Base-by-base conservation (phyloP, 163 green algal species). In the Scenedesmus sp. region DNA sequence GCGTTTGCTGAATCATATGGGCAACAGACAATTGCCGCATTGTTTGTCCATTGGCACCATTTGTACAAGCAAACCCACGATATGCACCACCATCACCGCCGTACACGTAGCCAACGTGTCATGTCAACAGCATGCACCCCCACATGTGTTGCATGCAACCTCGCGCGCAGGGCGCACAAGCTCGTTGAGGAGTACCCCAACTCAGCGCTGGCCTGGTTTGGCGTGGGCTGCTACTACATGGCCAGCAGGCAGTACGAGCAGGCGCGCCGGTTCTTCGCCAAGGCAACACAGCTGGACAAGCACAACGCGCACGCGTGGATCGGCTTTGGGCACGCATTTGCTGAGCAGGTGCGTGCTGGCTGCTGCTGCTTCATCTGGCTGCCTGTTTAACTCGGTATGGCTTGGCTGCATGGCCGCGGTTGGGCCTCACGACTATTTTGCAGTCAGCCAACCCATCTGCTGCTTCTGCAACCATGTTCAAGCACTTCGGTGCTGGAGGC, bases 141-240 rank as follows among this genome's bases (percentile, higher is more conserved):
- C n/a, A n/a, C n/a, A n/a, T n/a, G n/a, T n/a, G n/a, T n/a, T n/a
- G n/a, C n/a, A n/a, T n/a, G n/a, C n/a, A n/a, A n/a, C n/a, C n/a
- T n/a, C n/a, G n/a, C n/a, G n/a, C n/a, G n/a, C n/a, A 90, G 85
- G 33, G 85, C 40, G 37, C 94, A 96, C 93, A 93, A 94, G 78
- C 85, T 96, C 40, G 93, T 92, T 26, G 95, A 98, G 81, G 94
- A 95, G 61, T 95, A 95, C 59, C 97, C 97, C 0, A 95, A 98
- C 86, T 86, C 92, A 0, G 97, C 95, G 0, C 51, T 98, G 0
- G 92, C 96, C 26, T 99, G 97, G 98, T 99, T 97, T 95, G 97
- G 95, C 0, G 97, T 99, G 30, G 98, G 96, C 82, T 97, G 95
- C 94, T 99, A 99, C 95, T 99, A 99, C 96, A 94, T 97, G 85